Evolutionary conservation across 2,329 filamentous ascomycete genomes (phyloP), one percentile per base, ranked within the genome.

Genomic region (Ophiostoma tasmaniense): DNA sequence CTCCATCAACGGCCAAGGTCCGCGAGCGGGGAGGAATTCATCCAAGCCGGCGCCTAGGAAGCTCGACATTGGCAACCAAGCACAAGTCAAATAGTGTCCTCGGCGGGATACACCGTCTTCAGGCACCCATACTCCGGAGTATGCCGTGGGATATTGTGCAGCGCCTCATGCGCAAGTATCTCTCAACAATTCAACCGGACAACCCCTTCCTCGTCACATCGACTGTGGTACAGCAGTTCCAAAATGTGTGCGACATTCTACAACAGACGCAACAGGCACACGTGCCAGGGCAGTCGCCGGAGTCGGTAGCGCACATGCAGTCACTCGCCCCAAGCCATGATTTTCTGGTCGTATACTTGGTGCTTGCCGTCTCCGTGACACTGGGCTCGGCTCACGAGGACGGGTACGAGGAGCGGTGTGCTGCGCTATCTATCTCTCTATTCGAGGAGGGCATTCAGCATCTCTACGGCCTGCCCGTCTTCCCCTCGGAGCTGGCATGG

Each of bases 391-490:
- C 75, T n/a, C 73, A 75, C 55, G 35, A 65, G 11, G 75, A 73
- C 25, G 74, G 74, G 52, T 74, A 77, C 70, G 74, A 76, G 64
- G 73, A 72, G 7, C 75, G 75, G n/a, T 76, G 75, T 67, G 74
- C 76, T 66, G 72, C 75, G 1, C 74, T 77, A 62, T 77, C 76
- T 2, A 73, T 73, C 1, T 73, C 74, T 6, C 71, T 77, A 2
- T 77, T 77, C 61, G 75, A 76, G 62, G 76, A 77, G 72, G 76
- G 76, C 30, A 75, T 77, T 17, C 75, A 75, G 65, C 76, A 77
- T 50, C 66, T 76, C 3, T 74, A 74, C 14, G 73, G 73, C n/a
- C 73, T 75, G 33, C 72, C 75, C 5, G 70, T 72, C 17, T 74
- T 76, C 50, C 75, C 75, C 66, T 71, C 71, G 3, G 70, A 71